Percentiles rank a stretch among this genome's conserved stretches.
These are phyloP conservation scores for Myxozyma melibiosi DNA, from an alignment of 805 yeast species.

Conservation along the genomic window DNA sequence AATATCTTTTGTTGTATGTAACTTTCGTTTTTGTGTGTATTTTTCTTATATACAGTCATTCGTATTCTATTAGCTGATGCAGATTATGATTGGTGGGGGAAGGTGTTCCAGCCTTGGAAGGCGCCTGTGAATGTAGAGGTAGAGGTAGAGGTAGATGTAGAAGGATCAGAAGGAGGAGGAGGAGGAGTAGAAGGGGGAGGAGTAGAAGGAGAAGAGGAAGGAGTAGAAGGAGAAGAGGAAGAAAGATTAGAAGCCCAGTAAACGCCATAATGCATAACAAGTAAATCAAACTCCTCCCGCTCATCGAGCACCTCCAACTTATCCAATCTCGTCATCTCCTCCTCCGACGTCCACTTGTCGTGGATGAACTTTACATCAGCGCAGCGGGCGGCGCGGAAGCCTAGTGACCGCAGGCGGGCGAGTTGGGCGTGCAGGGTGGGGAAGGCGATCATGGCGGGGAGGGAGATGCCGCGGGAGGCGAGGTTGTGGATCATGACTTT, in stretches of 20 bases:
- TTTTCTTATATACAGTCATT: too few species aligned
- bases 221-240: not conserved
- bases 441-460: conserved; percentile 59
- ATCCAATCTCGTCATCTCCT: conserved; percentile 51
- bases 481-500: conserved; percentile 66
- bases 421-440: conserved; percentile 51
- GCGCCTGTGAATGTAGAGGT: not conserved
- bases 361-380: conserved; percentile 52
- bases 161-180: not conserved
- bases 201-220: not conserved
- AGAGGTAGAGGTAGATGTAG: not conserved
- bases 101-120: conserved; percentile 1
- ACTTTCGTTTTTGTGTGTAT: not conserved
- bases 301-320: conserved; percentile 71
- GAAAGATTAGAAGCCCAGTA: conserved; percentile 40
- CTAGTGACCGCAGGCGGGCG: conserved; percentile 43
- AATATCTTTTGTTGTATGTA: not conserved
- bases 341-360: conserved; percentile 49
- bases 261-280: conserved; percentile 63
- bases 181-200: not conserved
- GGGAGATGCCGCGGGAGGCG: conserved; percentile 59
- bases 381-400: conserved; percentile 38
- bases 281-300: conserved; percentile 65
- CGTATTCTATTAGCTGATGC: too few species aligned
- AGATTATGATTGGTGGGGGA: conserved; percentile 1